Evolutionary conservation across 768 basidiomycete species (phyloP).

Genomic region (Podaxis carcinomalis): DNA sequence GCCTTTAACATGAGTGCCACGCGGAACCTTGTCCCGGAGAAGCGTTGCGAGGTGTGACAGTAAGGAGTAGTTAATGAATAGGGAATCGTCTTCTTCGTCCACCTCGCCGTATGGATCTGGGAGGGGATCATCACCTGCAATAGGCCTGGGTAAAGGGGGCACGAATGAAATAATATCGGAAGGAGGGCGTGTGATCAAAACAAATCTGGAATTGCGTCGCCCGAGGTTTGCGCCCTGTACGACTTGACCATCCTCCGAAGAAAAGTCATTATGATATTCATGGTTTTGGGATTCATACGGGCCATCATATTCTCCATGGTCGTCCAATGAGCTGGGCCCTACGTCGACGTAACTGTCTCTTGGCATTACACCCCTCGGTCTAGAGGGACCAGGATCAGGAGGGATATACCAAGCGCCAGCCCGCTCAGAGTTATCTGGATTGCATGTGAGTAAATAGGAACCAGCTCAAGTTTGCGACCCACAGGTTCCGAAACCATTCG

Average conservation of each 20-base stretch:
- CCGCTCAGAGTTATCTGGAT: neutral
- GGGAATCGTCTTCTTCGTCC: conserved; percentile 44
- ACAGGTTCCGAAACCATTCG: neutral
- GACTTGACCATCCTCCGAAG: neutral
- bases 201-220: conserved; percentile 5
- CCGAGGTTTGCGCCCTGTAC: neutral
- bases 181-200: neutral
- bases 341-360: neutral
- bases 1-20: conserved; percentile 86
- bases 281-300: neutral
- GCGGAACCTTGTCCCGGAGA: conserved; percentile 84
- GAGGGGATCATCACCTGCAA: conserved; percentile 37
- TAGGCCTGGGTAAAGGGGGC: neutral
- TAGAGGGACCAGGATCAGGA: conserved; percentile 1
- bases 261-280: conserved; percentile 2
- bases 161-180: neutral
- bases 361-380: neutral
- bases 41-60: conserved; percentile 87
- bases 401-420: neutral
- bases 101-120: conserved; percentile 50
- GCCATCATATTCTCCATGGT: neutral
- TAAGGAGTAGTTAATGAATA: conserved; percentile 86
- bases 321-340: neutral
- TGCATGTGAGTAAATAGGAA: neutral
- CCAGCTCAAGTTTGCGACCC: neutral